Base-by-base conservation (phyloP, 2,329 filamentous ascomycete genomes). In the Penicillium nordicum region DNA sequence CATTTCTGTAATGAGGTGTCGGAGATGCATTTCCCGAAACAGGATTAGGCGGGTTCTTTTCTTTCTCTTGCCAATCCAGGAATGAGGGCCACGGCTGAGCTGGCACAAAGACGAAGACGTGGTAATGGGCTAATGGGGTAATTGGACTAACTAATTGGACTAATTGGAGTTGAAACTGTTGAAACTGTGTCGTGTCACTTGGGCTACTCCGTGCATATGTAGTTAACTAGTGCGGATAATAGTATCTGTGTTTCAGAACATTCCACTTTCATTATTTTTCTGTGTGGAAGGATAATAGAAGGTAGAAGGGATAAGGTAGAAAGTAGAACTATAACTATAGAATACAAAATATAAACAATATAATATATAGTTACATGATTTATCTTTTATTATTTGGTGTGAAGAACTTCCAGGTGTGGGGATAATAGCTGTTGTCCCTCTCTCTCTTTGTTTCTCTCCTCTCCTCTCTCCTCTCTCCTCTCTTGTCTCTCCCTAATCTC, bases 1-100 rank as follows among this genome's bases (percentile, higher is more conserved):
- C 27, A 8, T 32, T 41, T 30, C 37, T 42, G 18, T 27, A 16
- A 25, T 11, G 12, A 23, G 12, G 8, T 1, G 37, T 27, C 55
- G 59, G 61, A 60, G 53, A 44, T 57, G 34, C 32, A 45, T 59
- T 62, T 53, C 63, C 57, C 21, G 29, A 62, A 58, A 49, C n/a
- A 55, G 59, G 54, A 55, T 25, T 25, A 57, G 56, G 44, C 10
- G 36, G 27, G 11, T 34, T 27, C 23, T 27, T 43, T 8, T 27
- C 16, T n/a, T 43, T 4, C 21, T 21, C 11, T 18, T 11, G 18
- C 37, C 38, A 41, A 25, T 41, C 21, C 12, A 41, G 10, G n/a
- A 38, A 11, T 10, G 8, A 43, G 16, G 16, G 23, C 21, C 21
- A 41, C 9, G n/a, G 4, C n/a, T 14, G 21, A 23, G 40, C 4